Percentiles rank a stretch among this genome's conserved stretches.
Conservation (phyloP, 257 asterid genomes). For the Nyctanthes arbortristis region DNA sequence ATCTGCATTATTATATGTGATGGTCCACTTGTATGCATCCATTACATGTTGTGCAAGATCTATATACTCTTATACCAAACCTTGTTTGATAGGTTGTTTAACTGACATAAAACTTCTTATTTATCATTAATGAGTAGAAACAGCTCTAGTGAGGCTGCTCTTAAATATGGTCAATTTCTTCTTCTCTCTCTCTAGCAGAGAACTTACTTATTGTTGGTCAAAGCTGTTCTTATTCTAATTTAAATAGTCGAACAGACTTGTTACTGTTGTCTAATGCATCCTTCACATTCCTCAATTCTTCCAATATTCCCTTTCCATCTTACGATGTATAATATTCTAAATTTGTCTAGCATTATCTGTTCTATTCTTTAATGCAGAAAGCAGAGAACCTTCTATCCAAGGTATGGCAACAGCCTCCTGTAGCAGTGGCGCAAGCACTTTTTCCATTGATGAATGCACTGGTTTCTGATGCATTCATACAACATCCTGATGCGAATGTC, state of each 20-base stretch:
- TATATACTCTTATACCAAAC: background rate
- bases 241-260: background rate
- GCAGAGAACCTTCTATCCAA: constrained; percentile 37
- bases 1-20: background rate
- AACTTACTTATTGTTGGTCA: constrained; percentile 6
- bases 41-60: background rate
- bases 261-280: constrained; percentile 8
- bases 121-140: constrained; percentile 3
- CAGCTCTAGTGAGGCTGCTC: background rate
- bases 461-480: constrained; percentile 33
- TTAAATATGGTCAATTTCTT: background rate
- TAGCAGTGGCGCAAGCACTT: constrained; percentile 35
- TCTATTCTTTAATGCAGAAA: constrained; percentile 36
- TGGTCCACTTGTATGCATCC: constrained; percentile 17
- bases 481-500: constrained; percentile 35
- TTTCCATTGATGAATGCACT: constrained; percentile 48
- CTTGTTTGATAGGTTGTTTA: constrained; percentile 9
- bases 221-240: background rate
- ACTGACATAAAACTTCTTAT: constrained; percentile 4
- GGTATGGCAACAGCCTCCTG: constrained; percentile 49
- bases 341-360: constrained; percentile 14
- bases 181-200: background rate
- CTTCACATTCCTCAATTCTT: constrained; percentile 10
- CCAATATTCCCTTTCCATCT: constrained; percentile 1
- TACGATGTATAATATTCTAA: constrained; percentile 7